phyloP scores from a whole-genome alignment of 73 alveolate species.

The Tetrahymena malaccensis region DNA sequence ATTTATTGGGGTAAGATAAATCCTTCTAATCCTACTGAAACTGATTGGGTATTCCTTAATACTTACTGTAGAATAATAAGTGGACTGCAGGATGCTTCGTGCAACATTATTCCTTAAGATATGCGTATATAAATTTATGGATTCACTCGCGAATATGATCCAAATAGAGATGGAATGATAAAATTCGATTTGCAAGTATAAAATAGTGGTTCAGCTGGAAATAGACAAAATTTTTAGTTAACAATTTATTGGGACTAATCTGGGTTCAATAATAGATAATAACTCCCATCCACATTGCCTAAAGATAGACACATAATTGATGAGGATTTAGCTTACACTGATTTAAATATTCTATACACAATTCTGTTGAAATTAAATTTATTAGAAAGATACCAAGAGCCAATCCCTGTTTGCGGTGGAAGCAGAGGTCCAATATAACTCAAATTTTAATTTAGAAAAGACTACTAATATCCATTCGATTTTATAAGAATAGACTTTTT shows the following conservation, averaged over 20 bases:
- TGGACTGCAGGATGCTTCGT: slow-evolving; percentile 9
- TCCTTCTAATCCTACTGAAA: neutral
- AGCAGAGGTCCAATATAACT: slow-evolving; percentile 29
- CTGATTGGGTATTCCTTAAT: slow-evolving; percentile 19
- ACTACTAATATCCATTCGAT: slow-evolving; percentile 22
- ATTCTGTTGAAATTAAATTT: neutral
- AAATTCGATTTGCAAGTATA: slow-evolving; percentile 6
- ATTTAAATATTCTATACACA: neutral
- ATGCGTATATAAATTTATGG: slow-evolving; percentile 2
- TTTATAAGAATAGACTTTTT: neutral
- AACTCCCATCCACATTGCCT: neutral
- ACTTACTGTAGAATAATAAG: slow-evolving; percentile 1
- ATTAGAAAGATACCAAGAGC: slow-evolving; percentile 12
- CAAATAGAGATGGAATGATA: slow-evolving; percentile 23
- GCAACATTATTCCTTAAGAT: slow-evolving; percentile 15
- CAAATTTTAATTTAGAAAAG: slow-evolving; percentile 1
- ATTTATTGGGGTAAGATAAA: slow-evolving; percentile 1
- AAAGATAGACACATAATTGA: neutral
- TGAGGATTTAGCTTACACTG: neutral
- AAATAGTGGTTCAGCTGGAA: slow-evolving; percentile 3
- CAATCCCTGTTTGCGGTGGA: slow-evolving; percentile 23
- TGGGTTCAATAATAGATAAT: neutral
- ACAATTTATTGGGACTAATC: slow-evolving; percentile 3
- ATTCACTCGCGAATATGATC: slow-evolving; percentile 24
- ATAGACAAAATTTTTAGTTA: neutral